Percentiles rank a stretch among this genome's conserved stretches.
phyloP scores from a whole-genome alignment of 129 eudicot species.

The Artemisia tridentata region DNA sequence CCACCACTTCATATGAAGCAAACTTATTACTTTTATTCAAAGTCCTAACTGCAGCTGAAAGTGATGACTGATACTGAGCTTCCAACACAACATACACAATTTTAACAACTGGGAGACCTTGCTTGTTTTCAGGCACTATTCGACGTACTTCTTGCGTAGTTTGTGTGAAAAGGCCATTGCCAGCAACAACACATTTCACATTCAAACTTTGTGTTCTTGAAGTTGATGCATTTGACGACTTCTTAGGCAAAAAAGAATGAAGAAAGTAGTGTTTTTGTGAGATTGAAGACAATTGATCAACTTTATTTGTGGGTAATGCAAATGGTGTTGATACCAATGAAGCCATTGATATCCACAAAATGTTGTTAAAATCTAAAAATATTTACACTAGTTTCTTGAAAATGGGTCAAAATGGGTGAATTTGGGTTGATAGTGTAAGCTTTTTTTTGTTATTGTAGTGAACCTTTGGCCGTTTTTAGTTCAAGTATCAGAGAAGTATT shows the following conservation, averaged over 20 bases:
- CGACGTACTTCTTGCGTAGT: constrained; percentile 85
- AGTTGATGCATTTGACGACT: constrained; percentile 23
- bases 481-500: constrained; percentile 11
- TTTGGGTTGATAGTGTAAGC: background rate
- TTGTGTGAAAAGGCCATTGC: constrained; percentile 96
- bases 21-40: constrained; percentile 50
- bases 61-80: constrained; percentile 94
- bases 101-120: constrained; percentile 73
- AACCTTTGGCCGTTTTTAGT: constrained; percentile 13
- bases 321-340: constrained; percentile 85
- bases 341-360: constrained; percentile 43
- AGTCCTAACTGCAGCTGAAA: constrained; percentile 72
- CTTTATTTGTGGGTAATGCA: constrained; percentile 60
- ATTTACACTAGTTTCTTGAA: constrained; percentile 30
- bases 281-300: constrained; percentile 61
- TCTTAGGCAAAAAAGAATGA: constrained; percentile 43
- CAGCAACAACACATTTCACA: constrained; percentile 77
- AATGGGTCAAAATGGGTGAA: constrained; percentile 28
- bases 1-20: constrained; percentile 86
- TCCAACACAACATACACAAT: constrained; percentile 95
- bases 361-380: constrained; percentile 20
- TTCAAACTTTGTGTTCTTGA: constrained; percentile 48
- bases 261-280: constrained; percentile 68
- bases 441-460: background rate
- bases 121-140: constrained; percentile 67